phyloP scores from a whole-genome alignment of 2,329 filamentous ascomycete species.

The Cytospora piceicola region DNA sequence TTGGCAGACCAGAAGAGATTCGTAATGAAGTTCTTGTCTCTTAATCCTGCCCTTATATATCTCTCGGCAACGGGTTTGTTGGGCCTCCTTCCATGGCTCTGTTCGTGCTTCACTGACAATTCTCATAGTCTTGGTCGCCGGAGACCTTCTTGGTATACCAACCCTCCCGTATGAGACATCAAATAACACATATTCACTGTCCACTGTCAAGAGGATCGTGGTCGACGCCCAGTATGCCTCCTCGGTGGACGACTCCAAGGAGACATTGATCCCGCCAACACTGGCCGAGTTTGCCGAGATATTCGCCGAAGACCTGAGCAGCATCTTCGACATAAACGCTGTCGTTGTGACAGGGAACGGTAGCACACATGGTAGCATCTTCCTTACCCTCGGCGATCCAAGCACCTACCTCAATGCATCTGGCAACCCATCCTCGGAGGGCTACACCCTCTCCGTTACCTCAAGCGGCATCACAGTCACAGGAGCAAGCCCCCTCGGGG shows the following conservation, averaged over 20 bases:
- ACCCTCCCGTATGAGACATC: constrained; percentile 20
- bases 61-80: constrained; percentile 24
- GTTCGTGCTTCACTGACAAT: background rate
- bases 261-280: constrained; percentile 57
- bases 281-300: constrained; percentile 51
- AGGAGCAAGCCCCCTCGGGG: constrained; percentile 58
- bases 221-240: constrained; percentile 49
- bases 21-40: constrained; percentile 9
- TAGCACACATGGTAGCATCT: constrained; percentile 40
- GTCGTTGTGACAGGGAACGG: constrained; percentile 35
- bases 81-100: too few relatives aligned
- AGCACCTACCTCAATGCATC: constrained; percentile 48
- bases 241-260: constrained; percentile 47
- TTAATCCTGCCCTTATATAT: constrained; percentile 15
- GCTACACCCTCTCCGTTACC: constrained; percentile 50
- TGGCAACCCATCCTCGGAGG: constrained; percentile 52
- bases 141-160: constrained; percentile 25
- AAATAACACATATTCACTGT: constrained; percentile 17
- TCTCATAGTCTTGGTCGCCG: constrained; percentile 16
- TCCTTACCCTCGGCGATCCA: constrained; percentile 50
- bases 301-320: constrained; percentile 45
- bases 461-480: constrained; percentile 48
- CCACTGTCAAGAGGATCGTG: constrained; percentile 40
- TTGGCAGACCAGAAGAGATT: constrained; percentile 12
- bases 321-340: constrained; percentile 39